Conservation (phyloP, 768 basidiomycete genomes). For the Cystofilobasidium macerans region DNA sequence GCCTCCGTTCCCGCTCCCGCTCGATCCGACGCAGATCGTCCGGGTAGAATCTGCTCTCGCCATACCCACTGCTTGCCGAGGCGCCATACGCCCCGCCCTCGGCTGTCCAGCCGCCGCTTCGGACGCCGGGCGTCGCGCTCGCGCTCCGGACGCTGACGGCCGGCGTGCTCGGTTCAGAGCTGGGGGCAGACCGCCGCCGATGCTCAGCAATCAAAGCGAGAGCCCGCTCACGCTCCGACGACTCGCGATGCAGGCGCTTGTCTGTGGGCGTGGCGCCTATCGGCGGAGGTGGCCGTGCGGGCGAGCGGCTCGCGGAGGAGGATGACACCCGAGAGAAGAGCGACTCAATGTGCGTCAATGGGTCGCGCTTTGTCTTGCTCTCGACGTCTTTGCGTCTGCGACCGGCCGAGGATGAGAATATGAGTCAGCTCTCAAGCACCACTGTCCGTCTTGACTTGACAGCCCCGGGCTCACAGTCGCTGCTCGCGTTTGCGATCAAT, state of each 20-base stretch:
- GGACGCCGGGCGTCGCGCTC: neutral
- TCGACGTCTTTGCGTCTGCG: conserved; percentile 11
- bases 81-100: neutral
- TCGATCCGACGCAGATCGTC: neutral
- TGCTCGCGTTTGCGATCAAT: conserved; percentile 3
- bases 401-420: neutral
- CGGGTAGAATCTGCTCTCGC: conserved; percentile 16
- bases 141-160: conserved; percentile 9
- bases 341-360: conserved; percentile 14
- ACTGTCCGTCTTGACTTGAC: neutral
- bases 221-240: conserved; percentile 13
- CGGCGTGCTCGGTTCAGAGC: conserved; percentile 4
- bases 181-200: neutral
- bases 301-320: neutral
- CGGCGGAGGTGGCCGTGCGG: neutral
- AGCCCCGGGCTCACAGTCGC: neutral
- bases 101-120: neutral
- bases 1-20: neutral
- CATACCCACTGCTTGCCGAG: conserved; percentile 13
- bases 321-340: conserved; percentile 18
- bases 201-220: conserved; percentile 8
- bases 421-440: neutral
- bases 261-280: neutral
- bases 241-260: conserved; percentile 12
- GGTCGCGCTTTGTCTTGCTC: conserved; percentile 15